phyloP scores from a whole-genome alignment of 352 stramenopile genomes.

The Phytophthora parvispora region DNA sequence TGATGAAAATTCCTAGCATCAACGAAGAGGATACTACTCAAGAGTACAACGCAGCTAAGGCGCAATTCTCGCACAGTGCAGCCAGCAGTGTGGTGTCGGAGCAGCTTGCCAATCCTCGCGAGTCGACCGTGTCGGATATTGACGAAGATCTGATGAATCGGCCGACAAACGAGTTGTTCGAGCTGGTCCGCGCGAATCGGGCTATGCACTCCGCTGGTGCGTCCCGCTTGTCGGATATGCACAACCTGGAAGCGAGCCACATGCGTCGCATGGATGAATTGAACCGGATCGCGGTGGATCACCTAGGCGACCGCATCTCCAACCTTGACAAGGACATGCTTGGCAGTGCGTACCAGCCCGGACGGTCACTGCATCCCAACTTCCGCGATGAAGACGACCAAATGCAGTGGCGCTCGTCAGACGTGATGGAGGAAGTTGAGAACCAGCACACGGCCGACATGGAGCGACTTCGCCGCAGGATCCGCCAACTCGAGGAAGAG shows the following conservation, averaged over 20 bases:
- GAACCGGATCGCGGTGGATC: conserved; percentile 57
- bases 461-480: conserved; percentile 48
- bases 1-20: conserved; percentile 26
- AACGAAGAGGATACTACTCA: conserved; percentile 20
- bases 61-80: conserved; percentile 25
- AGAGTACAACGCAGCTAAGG: conserved; percentile 16
- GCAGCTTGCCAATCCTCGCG: conserved; percentile 24
- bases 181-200: conserved; percentile 54
- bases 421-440: conserved; percentile 57
- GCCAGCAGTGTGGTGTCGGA: conserved; percentile 38
- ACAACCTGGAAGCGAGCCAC: conserved; percentile 57
- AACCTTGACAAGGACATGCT: conserved; percentile 44
- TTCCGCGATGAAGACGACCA: conserved; percentile 23
- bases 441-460: conserved; percentile 58
- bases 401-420: conserved; percentile 51
- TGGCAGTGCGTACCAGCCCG: conserved; percentile 29
- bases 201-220: conserved; percentile 5
- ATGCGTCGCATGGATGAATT: conserved; percentile 66
- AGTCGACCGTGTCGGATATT: conserved; percentile 35
- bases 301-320: conserved; percentile 56
- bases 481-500: conserved; percentile 60
- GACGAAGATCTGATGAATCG: conserved; percentile 63
- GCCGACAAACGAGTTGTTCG: conserved; percentile 56
- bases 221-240: conserved; percentile 45
- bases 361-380: conserved; percentile 19